phyloP scores from a whole-genome alignment of 352 stramenopile species.

The Globisporangium nodosum region DNA sequence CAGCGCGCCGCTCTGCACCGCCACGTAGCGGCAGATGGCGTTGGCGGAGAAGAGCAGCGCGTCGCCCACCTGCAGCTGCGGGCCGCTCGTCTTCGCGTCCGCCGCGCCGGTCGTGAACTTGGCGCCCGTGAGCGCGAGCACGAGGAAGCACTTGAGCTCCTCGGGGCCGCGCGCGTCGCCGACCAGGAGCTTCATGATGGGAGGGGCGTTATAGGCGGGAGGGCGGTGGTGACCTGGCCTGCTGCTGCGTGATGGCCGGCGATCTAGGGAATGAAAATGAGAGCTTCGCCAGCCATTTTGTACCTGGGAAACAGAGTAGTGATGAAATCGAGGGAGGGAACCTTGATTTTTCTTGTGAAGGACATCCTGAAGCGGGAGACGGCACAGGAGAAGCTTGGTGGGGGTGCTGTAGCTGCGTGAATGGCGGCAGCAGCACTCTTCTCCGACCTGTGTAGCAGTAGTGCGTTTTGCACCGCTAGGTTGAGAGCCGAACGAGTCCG shows the following conservation, averaged over 20 bases:
- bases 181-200: conserved; percentile 60
- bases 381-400: no score
- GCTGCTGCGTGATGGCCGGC: background rate
- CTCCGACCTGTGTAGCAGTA: no score
- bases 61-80: conserved; percentile 44
- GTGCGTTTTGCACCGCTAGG: no score
- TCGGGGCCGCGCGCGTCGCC: conserved; percentile 50
- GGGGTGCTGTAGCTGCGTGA: no score
- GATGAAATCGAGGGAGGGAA: background rate
- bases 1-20: conserved; percentile 28
- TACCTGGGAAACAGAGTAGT: background rate
- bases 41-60: conserved; percentile 69
- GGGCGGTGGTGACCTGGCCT: background rate
- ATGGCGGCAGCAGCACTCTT: no score
- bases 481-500: no score
- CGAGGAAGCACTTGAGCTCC: conserved; percentile 83
- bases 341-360: no score
- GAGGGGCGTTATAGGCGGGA: background rate
- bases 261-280: background rate
- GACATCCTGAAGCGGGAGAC: no score
- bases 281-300: background rate
- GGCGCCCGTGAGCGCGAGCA: conserved; percentile 39
- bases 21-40: conserved; percentile 69
- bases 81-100: conserved; percentile 50
- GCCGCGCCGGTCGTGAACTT: conserved; percentile 44